These are phyloP conservation scores for Neonothopanus nambi DNA, from an alignment of 1,284 basidiomycete species.

Conservation along the genomic window DNA sequence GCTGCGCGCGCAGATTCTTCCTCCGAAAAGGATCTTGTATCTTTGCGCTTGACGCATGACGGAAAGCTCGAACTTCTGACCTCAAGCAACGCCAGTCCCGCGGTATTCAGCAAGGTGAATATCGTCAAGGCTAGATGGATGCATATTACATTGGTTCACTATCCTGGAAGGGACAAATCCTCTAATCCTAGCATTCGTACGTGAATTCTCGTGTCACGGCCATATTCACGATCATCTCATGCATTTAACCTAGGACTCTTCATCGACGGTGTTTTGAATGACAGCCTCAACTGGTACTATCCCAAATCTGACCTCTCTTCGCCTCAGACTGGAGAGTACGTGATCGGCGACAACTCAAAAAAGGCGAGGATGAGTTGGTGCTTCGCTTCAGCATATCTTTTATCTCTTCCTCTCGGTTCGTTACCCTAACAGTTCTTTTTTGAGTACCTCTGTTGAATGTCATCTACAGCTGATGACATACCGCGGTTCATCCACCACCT, in stretches of 20 bases:
- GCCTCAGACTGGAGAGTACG: constrained; percentile 40
- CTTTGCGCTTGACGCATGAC: constrained; percentile 49
- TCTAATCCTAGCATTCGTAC: constrained; percentile 63
- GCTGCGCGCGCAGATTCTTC: constrained; percentile 35
- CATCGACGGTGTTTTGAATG: constrained; percentile 65
- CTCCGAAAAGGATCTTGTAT: constrained; percentile 37
- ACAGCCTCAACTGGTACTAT: constrained; percentile 61
- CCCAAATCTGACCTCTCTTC: constrained; percentile 47
- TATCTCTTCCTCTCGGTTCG: constrained; percentile 61
- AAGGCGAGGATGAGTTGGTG: constrained; percentile 62
- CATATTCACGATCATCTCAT: no score
- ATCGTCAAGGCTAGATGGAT: constrained; percentile 63
- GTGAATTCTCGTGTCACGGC: no score
- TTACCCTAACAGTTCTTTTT: background rate
- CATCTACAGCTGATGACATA: constrained; percentile 56
- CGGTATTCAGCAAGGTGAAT: constrained; percentile 44
- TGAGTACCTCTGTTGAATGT: constrained; percentile 5
- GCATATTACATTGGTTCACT: constrained; percentile 64
- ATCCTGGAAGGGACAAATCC: constrained; percentile 47
- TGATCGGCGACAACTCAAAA: constrained; percentile 51
- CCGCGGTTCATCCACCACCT: constrained; percentile 74
- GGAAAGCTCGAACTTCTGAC: constrained; percentile 57
- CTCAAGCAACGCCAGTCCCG: constrained; percentile 39
- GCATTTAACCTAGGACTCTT: constrained; percentile 71
- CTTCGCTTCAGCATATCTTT: constrained; percentile 63